Base-by-base conservation (phyloP, 139 green algal species). In the Yamagishiella unicocca region DNA sequence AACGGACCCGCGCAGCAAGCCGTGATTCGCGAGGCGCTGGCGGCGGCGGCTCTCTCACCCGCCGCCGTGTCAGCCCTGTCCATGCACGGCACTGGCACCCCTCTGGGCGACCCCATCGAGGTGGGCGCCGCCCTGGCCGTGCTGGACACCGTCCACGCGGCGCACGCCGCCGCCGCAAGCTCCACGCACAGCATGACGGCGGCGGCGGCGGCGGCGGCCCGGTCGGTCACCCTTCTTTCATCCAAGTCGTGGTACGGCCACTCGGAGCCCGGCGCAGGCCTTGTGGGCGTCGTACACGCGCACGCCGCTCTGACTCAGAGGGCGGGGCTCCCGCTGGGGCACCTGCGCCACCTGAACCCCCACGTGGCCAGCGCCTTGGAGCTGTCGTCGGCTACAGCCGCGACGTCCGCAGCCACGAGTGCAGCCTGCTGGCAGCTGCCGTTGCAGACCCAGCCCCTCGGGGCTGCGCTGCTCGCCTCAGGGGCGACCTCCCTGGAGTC, bases 31-130 rank as follows among this genome's bases (percentile, higher is more conserved):
- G 50, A 70, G 2, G 94, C 95, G 2, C 84, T 97, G 37, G 21
- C 21, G 22, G 62, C 64, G 4, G 93, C 84, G 0, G 76, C 46
- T 4, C 22, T 94, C 25, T 4, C 4, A 4, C 40, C 88, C 8
- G 14, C 54, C 38, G 70, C 86, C 2, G 35, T 98, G 54, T 53
- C 84, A 1, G 89, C 70, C 0, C 72, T 97, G 67, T 92, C 94
- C 27, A 94, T 96, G 90, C 95, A 97, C 73, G 95, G 94, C 70
- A 96, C 90, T 24, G 96, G 95, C 45, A 98, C 96, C 14, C 84
- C 92, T 5, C 91, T 98, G 81, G 96, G 96, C 19, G 96, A 98
- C 75, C 96, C 96, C 27, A 97, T 98, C 42, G 96, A 98, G 84
- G 74, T 98, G 1, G 94, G 95, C 1, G 93, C 92, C 22, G 73